phyloP scores from a whole-genome alignment of 208 protist species.

The Herpetomonas samuelpessoai region DNA sequence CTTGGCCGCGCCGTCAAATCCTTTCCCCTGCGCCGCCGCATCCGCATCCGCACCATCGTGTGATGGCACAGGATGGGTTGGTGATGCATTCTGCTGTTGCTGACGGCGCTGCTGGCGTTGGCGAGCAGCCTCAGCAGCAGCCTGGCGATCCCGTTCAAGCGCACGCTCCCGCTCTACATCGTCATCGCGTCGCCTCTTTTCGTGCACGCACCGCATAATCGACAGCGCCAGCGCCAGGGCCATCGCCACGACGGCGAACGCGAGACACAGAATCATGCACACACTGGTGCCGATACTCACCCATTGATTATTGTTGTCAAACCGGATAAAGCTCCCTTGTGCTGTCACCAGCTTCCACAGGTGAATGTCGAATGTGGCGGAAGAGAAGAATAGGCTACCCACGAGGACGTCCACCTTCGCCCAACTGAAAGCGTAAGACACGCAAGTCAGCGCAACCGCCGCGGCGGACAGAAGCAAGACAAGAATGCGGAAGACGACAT shows the following conservation, averaged over 20 bases:
- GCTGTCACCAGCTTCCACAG: no score
- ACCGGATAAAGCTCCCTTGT: no score
- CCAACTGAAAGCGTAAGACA: neutral
- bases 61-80: no score
- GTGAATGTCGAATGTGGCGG: no score
- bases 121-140: no score
- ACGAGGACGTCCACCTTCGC: no score
- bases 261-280: neutral
- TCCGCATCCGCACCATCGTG: neutral
- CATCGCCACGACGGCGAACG: neutral
- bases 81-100: neutral
- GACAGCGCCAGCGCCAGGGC: neutral
- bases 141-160: neutral
- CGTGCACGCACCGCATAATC: neutral
- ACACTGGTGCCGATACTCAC: neutral
- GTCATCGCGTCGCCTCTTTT: neutral
- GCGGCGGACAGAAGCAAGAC: neutral
- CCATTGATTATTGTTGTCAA: neutral
- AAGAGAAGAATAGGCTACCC: no score
- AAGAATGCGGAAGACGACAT: neutral
- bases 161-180: neutral
- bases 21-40: neutral
- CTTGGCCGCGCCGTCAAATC: neutral
- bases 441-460: neutral
- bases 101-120: neutral